A percentile compares a stretch with the other conserved stretches of the same genome.
phyloP scores from a whole-genome alignment of 2,329 filamentous ascomycete genomes.

The Diplodia corticola region DNA sequence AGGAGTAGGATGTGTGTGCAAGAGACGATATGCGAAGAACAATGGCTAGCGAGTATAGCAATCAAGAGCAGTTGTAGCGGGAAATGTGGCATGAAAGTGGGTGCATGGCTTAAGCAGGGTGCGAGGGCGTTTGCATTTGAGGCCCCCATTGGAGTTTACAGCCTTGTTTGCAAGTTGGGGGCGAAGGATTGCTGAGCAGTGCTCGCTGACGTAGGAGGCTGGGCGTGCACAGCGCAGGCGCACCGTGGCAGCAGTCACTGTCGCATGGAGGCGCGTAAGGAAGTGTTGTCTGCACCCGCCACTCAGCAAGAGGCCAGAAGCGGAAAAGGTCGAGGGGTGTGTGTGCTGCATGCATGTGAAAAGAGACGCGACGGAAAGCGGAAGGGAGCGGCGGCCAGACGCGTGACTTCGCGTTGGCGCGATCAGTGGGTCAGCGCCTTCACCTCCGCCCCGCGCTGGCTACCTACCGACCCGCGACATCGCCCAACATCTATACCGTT shows the following conservation, averaged over 20 bases:
- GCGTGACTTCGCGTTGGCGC: conserved; percentile 20
- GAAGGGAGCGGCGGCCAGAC: background rate
- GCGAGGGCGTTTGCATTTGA: background rate
- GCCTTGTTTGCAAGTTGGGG: background rate
- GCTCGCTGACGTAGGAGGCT: conserved; percentile 2
- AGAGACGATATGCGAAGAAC: background rate
- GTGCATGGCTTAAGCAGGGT: background rate
- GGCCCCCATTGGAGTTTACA: background rate
- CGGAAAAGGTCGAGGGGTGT: no score
- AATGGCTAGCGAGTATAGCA: background rate
- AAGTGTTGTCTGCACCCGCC: no score
- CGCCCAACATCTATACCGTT: no score
- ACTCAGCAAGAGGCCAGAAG: no score
- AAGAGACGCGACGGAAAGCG: no score
- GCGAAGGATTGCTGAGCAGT: background rate
- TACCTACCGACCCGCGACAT: no score
- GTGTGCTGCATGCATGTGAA: no score
- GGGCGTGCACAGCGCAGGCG: background rate
- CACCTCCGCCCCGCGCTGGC: conserved; percentile 2
- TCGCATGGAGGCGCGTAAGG: no score
- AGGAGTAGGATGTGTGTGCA: background rate
- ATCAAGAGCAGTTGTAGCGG: background rate
- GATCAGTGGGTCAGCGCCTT: conserved; percentile 3
- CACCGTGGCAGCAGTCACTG: no score
- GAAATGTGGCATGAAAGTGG: background rate